These are phyloP conservation scores for Lanmaoa rubissima DNA, from an alignment of 768 basidiomycete genomes.

Conservation along the genomic window DNA sequence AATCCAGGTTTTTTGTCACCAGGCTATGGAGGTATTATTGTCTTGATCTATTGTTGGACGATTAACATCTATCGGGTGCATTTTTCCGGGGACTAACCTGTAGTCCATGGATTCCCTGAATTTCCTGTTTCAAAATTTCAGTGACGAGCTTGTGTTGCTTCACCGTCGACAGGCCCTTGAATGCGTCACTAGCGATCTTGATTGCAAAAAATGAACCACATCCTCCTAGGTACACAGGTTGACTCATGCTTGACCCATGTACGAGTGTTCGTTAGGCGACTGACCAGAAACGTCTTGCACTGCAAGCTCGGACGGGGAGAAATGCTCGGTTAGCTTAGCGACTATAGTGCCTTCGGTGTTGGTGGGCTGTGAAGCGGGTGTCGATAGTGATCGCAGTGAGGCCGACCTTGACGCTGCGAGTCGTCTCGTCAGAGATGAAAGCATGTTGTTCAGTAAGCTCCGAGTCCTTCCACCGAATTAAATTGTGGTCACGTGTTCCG, in stretches of 20 bases:
- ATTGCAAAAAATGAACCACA: slow-evolving; percentile 98
- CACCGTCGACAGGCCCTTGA: slow-evolving; percentile 81
- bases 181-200: slow-evolving; percentile 76
- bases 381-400: slow-evolving; percentile 25
- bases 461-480: not conserved
- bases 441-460: slow-evolving; percentile 7
- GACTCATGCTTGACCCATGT: not conserved
- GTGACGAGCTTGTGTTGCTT: slow-evolving; percentile 95
- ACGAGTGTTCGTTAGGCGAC: slow-evolving; percentile 18
- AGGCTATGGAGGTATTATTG: slow-evolving; percentile 31
- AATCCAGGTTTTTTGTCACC: not conserved
- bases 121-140: slow-evolving; percentile 81
- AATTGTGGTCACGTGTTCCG: slow-evolving; percentile 17
- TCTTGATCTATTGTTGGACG: slow-evolving; percentile 39
- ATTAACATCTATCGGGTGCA: slow-evolving; percentile 3
- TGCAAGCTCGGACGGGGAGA: slow-evolving; percentile 75
- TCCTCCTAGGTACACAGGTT: slow-evolving; percentile 57
- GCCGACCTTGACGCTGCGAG: slow-evolving; percentile 24
- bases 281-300: slow-evolving; percentile 96
- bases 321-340: slow-evolving; percentile 69
- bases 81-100: slow-evolving; percentile 57
- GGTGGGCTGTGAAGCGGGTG: slow-evolving; percentile 22
- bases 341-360: slow-evolving; percentile 55
- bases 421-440: slow-evolving; percentile 35
- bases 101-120: slow-evolving; percentile 88